Evolutionary conservation across 1,139 yeast genomes (phyloP).

Genomic region (Wickerhamiella pararugosa): DNA sequence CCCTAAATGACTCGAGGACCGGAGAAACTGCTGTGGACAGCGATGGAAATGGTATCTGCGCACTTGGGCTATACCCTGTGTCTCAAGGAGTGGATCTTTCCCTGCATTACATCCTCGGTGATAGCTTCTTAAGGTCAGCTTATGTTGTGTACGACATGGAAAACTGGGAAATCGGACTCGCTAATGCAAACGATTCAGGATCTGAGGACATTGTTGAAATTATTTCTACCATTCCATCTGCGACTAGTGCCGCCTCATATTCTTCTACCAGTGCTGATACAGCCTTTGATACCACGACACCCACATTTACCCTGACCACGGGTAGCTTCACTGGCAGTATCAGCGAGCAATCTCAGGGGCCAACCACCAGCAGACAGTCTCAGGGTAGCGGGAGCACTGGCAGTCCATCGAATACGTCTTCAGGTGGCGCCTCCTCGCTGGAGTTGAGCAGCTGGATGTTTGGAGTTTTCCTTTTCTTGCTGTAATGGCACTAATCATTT

Average conservation of each 20-base stretch:
- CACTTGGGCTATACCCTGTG: slow-evolving; percentile 12
- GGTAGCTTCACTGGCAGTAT: no score
- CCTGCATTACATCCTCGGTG: slow-evolving; percentile 37
- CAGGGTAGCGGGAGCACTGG: no score
- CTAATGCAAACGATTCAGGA: slow-evolving; percentile 19
- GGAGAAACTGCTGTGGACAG: slow-evolving; percentile 2
- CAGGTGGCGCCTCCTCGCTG: no score
- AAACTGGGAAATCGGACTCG: slow-evolving; percentile 43
- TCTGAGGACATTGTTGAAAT: slow-evolving; percentile 12
- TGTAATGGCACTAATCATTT: no score
- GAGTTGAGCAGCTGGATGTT: no score
- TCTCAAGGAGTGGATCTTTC: background rate
- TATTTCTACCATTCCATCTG: slow-evolving; percentile 21
- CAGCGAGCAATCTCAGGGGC: no score
- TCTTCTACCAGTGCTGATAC: slow-evolving; percentile 9
- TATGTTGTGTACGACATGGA: slow-evolving; percentile 64
- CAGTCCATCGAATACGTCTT: no score
- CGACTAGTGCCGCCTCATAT: slow-evolving; percentile 18
- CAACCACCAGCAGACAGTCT: no score
- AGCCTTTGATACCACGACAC: background rate
- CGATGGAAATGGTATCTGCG: slow-evolving; percentile 10
- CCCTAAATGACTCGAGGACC: slow-evolving; percentile 10
- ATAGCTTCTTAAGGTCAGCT: slow-evolving; percentile 49
- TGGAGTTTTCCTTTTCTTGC: no score
- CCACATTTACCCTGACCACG: no score